Percentiles rank a stretch among this genome's conserved stretches.
Conservation (phyloP, 805 yeast genomes). For the Kodamaea neixiangensis region DNA sequence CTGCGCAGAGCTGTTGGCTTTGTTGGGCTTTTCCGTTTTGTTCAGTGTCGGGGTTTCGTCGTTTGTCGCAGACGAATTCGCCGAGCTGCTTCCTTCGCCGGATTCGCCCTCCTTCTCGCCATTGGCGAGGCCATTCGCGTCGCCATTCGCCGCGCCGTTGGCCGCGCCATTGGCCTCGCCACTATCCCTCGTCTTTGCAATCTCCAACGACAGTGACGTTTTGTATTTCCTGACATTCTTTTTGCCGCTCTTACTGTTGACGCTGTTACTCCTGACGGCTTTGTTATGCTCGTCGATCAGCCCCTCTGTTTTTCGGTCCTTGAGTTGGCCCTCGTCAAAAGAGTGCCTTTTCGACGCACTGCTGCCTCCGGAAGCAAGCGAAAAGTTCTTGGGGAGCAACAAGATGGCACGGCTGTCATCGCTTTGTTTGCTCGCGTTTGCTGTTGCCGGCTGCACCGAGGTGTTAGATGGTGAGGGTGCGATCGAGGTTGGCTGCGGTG, state of each 20-base stretch:
- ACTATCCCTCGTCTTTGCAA: neutral
- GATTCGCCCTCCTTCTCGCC: neutral
- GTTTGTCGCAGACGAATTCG: neutral
- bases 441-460: neutral
- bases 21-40: too few species aligned
- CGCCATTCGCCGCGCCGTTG: neutral
- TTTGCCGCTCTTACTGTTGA: neutral
- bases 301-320: neutral
- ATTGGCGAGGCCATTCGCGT: neutral
- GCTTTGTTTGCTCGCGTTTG: slow-evolving; percentile 12
- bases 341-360: slow-evolving; percentile 30
- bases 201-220: neutral
- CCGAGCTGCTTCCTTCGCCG: neutral
- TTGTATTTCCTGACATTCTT: neutral
- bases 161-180: neutral
- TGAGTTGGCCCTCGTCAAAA: slow-evolving; percentile 23
- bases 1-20: neutral
- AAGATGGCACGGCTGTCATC: slow-evolving; percentile 46
- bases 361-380: slow-evolving; percentile 25
- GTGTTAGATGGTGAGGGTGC: slow-evolving; percentile 11
- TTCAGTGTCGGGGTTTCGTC: too few species aligned
- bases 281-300: neutral
- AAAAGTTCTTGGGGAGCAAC: slow-evolving; percentile 50
- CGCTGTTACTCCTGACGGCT: neutral
- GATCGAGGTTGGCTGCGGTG: slow-evolving; percentile 26